These are phyloP conservation scores for Yamadazyma takamatsuzukensis DNA, from an alignment of 805 yeast species.

Conservation along the genomic window DNA sequence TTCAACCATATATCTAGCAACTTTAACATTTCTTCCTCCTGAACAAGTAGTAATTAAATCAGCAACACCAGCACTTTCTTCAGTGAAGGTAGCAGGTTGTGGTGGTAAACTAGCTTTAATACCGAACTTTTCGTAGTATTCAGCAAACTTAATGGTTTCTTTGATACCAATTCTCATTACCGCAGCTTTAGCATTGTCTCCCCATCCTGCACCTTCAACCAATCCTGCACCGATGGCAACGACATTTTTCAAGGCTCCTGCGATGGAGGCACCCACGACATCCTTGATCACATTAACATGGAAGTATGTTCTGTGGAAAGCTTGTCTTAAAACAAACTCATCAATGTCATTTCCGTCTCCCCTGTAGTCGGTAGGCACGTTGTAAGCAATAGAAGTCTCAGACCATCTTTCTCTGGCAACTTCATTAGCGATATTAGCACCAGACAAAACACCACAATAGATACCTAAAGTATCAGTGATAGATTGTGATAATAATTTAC, in stretches of 20 bases:
- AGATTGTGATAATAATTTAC: constrained; percentile 74
- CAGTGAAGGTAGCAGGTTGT: constrained; percentile 76
- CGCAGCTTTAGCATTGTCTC: constrained; percentile 97
- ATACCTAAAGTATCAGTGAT: constrained; percentile 79
- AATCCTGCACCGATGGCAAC: constrained; percentile 96
- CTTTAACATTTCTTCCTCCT: constrained; percentile 95
- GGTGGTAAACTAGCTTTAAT: constrained; percentile 51
- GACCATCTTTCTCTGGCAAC: constrained; percentile 96
- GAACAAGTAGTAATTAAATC: constrained; percentile 96
- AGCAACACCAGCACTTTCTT: constrained; percentile 96
- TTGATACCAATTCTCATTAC: constrained; percentile 92
- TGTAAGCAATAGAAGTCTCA: constrained; percentile 95
- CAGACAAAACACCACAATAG: constrained; percentile 93
- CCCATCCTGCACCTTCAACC: constrained; percentile 98
- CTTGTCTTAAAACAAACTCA: constrained; percentile 63
- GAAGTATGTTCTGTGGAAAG: constrained; percentile 97
- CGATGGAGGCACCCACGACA: constrained; percentile 93
- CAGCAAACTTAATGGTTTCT: constrained; percentile 84
- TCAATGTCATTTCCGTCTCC: constrained; percentile 73
- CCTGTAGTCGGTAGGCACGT: constrained; percentile 62
- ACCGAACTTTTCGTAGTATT: constrained; percentile 54
- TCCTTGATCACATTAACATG: constrained; percentile 91
- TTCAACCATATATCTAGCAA: constrained; percentile 81
- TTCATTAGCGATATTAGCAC: constrained; percentile 96
- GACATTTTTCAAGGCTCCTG: constrained; percentile 96